phyloP scores from a whole-genome alignment of 2,329 filamentous ascomycete species.

The Fusarium aywerte region DNA sequence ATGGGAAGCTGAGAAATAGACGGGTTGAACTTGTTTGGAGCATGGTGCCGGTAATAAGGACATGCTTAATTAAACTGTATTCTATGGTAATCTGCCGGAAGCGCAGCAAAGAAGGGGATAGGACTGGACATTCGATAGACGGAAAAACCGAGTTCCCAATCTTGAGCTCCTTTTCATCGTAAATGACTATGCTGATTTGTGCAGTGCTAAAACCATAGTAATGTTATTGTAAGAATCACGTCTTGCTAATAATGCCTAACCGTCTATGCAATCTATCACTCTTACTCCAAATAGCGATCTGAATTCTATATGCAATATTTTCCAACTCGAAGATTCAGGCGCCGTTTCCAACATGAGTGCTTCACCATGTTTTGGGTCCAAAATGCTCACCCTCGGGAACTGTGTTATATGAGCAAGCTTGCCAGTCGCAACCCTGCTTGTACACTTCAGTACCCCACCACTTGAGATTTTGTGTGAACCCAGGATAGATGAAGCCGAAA shows the following conservation, averaged over 20 bases:
- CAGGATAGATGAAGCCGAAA: slow-evolving; percentile 86
- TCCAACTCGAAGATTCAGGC: neutral
- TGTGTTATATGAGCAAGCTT: slow-evolving; percentile 76
- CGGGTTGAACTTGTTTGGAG: slow-evolving; percentile 31
- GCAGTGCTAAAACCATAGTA: neutral
- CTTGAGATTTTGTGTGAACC: slow-evolving; percentile 75
- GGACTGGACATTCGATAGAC: slow-evolving; percentile 46
- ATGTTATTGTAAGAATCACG: slow-evolving; percentile 8
- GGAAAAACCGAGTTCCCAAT: slow-evolving; percentile 39
- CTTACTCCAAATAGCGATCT: neutral
- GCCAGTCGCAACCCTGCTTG: slow-evolving; percentile 86
- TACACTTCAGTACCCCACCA: slow-evolving; percentile 94
- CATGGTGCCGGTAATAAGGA: slow-evolving; percentile 33
- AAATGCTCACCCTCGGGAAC: slow-evolving; percentile 73
- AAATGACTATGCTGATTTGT: slow-evolving; percentile 11
- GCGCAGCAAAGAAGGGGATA: slow-evolving; percentile 38
- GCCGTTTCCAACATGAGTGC: neutral
- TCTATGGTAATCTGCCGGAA: slow-evolving; percentile 49
- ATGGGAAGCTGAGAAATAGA: slow-evolving; percentile 55
- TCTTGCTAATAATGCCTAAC: slow-evolving; percentile 10
- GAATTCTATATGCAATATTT: slow-evolving; percentile 39
- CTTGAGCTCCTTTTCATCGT: slow-evolving; percentile 20
- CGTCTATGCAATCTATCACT: slow-evolving; percentile 37
- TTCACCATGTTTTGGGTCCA: slow-evolving; percentile 71
- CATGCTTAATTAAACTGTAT: slow-evolving; percentile 49